These are phyloP conservation scores for Meripilus lineatus DNA, from an alignment of 1,284 basidiomycete genomes.

Conservation along the genomic window DNA sequence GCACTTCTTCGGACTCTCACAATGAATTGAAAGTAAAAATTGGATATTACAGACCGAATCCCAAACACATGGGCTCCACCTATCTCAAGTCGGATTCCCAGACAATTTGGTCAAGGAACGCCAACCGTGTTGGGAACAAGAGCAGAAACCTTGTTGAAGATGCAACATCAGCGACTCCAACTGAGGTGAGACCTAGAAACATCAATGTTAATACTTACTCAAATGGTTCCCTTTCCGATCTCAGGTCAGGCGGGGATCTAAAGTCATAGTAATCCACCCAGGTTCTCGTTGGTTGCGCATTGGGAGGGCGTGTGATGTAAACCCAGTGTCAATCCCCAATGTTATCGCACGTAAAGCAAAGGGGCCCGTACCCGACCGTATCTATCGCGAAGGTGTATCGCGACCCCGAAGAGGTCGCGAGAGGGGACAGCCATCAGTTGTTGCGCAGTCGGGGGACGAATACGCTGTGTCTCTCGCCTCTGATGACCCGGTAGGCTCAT, in stretches of 20 bases:
- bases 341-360: slow-evolving; percentile 71
- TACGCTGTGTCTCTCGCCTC: slow-evolving; percentile 38
- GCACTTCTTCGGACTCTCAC: slow-evolving; percentile 1
- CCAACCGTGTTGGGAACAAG: slow-evolving; percentile 34
- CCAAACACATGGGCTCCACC: slow-evolving; percentile 68
- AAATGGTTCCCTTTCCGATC: slow-evolving; percentile 1
- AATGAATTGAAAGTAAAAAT: background rate
- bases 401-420: slow-evolving; percentile 40
- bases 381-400: slow-evolving; percentile 45
- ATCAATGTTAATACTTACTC: background rate
- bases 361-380: slow-evolving; percentile 35
- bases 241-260: slow-evolving; percentile 59
- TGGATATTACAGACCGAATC: slow-evolving; percentile 48
- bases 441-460: slow-evolving; percentile 36
- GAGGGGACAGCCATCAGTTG: slow-evolving; percentile 17
- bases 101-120: slow-evolving; percentile 68
- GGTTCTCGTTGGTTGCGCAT: slow-evolving; percentile 87
- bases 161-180: slow-evolving; percentile 27
- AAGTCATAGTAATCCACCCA: slow-evolving; percentile 88
- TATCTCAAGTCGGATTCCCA: slow-evolving; percentile 71
- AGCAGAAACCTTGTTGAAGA: slow-evolving; percentile 38
- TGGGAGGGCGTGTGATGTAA: slow-evolving; percentile 87
- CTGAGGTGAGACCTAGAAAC: slow-evolving; percentile 38
- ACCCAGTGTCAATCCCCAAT: slow-evolving; percentile 68
- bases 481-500: slow-evolving; percentile 55